A percentile compares a stretch with the other conserved stretches of the same genome.
Conservation (phyloP, 2,329 filamentous ascomycete species). For the Pseudogymnoascus sp. region DNA sequence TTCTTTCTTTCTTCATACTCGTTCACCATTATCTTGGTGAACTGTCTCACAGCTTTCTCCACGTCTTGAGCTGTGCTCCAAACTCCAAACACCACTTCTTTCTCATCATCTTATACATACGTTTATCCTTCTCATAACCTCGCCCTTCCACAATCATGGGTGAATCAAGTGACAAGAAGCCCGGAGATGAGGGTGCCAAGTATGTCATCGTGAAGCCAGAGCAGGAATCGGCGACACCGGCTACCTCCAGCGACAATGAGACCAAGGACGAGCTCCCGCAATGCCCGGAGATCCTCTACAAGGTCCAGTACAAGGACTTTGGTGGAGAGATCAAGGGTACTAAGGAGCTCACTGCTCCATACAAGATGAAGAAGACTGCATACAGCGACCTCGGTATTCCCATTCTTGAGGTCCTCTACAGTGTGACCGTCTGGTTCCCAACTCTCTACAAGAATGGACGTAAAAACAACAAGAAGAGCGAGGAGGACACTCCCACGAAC, state of each 20-base stretch:
- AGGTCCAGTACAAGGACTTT: constrained; percentile 19
- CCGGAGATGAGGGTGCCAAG: constrained; percentile 13
- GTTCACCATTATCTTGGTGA: background rate
- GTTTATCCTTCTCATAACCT: background rate
- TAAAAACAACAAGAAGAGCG: constrained; percentile 8
- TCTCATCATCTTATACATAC: background rate
- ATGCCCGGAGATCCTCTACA: constrained; percentile 18
- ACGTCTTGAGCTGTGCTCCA: constrained; percentile 1
- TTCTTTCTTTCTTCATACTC: background rate
- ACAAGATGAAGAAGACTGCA: constrained; percentile 18
- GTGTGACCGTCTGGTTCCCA: constrained; percentile 19
- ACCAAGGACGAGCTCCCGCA: constrained; percentile 13
- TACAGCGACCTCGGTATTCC: constrained; percentile 17
- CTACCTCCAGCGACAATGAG: constrained; percentile 11
- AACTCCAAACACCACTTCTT: background rate
- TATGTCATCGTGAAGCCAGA: constrained; percentile 17
- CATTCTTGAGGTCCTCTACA: constrained; percentile 18
- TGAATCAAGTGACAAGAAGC: background rate
- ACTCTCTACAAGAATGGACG: constrained; percentile 16
- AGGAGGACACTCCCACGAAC: constrained; percentile 13
- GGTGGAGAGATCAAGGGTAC: constrained; percentile 18
- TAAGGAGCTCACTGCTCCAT: constrained; percentile 17
- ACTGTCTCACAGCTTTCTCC: background rate
- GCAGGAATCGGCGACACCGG: constrained; percentile 9
- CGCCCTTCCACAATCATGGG: constrained; percentile 10